Conservation (phyloP, 2,329 filamentous ascomycete genomes). For the Daldinia sp. region DNA sequence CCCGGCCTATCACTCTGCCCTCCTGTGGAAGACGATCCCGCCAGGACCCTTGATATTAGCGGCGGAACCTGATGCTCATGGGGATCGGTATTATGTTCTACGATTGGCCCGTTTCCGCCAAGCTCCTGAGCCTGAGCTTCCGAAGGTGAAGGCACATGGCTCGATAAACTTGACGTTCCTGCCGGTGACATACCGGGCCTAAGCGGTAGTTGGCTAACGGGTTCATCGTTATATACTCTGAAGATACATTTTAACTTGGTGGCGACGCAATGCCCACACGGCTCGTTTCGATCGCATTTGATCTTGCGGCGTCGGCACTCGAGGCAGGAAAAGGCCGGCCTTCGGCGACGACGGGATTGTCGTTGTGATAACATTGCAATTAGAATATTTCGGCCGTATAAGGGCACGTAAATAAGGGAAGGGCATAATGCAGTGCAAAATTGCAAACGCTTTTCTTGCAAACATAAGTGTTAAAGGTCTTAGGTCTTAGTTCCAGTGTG, state of each 20-base stretch:
- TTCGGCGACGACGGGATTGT: slow-evolving; percentile 43
- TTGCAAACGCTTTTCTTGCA: neutral
- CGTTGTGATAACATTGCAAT: slow-evolving; percentile 34
- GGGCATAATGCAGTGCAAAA: neutral
- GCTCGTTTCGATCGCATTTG: slow-evolving; percentile 54
- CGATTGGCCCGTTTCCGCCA: neutral
- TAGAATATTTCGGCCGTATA: slow-evolving; percentile 23
- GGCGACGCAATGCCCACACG: slow-evolving; percentile 51
- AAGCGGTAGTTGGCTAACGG: neutral
- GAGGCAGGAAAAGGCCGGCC: slow-evolving; percentile 52
- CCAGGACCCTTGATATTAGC: neutral
- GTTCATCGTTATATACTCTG: slow-evolving; percentile 31
- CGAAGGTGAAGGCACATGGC: slow-evolving; percentile 14
- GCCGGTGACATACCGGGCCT: neutral
- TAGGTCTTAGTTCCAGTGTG: slow-evolving; percentile 2
- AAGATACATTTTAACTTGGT: slow-evolving; percentile 47
- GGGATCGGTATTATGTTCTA: neutral
- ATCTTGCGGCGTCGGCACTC: slow-evolving; percentile 56
- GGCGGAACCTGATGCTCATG: neutral
- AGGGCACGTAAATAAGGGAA: neutral
- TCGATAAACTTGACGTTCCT: slow-evolving; percentile 19
- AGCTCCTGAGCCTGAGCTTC: neutral
- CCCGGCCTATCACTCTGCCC: slow-evolving; percentile 9
- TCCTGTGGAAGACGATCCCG: neutral
- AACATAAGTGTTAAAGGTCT: neutral